Evolutionary conservation across 140 eudicot species (phyloP), one percentile per base, ranked within the genome.

Genomic region (Cichorium intybus): DNA sequence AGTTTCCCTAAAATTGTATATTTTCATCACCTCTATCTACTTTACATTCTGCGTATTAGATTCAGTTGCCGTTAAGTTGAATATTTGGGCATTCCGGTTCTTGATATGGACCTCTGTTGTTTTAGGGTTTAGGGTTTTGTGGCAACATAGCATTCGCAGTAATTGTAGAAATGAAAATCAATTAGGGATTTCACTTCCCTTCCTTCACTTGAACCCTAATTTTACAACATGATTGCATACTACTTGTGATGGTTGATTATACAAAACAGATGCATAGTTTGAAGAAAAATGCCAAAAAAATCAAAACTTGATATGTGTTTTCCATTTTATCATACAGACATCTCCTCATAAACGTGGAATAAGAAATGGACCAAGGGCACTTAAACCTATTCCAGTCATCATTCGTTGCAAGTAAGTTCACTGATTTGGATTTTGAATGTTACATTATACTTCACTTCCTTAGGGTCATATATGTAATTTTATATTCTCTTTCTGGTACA

Each of bases 301-400:
- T 12, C 17, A 35, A 35, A 35, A 35, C 43, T 35, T 35, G 5
- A 35, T 35, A 35, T 35, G 2, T 35, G 2, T 35, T 35, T 27
- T 27, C 31, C 31, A 27, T 27, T 52, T 60, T 29, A 34, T 51
- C 3, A 6, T 74, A 74, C 88, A 90, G 97, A 74, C 79, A 43
- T 72, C 96, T 21, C 79, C 66, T 8, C 88, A 84, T 80, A 90
- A 84, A 79, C 82, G 85, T 62, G 96, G 96, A 58, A 82, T 90
- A 21, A 71, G 96, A 75, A 90, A 90, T 65, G 97, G 96, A 73
- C 96, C 97, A 29, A 90, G 82, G 77, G 95, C 95, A 66, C 71
- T 90, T 60, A 90, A 90, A 79, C 97, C 96, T 47, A 72, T 72
- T 66, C 97, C 95, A 1, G 96, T 87, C 14, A 90, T 90, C 58